Evolutionary conservation across 2,329 filamentous ascomycete genomes (phyloP), one percentile per base, ranked within the genome.

Genomic region (Diaporthe aspalathi): DNA sequence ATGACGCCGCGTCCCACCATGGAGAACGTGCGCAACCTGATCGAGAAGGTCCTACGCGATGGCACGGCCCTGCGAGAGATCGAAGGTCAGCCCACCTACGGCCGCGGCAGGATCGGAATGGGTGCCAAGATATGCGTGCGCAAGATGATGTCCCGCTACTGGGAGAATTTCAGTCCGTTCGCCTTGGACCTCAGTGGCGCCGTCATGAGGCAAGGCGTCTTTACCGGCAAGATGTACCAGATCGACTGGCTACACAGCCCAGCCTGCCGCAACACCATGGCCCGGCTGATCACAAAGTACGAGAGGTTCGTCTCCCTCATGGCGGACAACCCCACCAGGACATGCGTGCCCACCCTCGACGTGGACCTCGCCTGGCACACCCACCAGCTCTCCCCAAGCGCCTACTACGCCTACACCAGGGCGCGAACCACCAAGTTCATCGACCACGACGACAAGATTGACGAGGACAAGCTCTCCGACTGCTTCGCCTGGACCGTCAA

Each of bases 361-460:
- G 85, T 94, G 6, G 92, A 94, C 77, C 83, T 94, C 0, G 92
- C 88, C 0, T 94, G 92, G 92, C 94, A 97, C 78, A 95, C 93
- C 0, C 93, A 95, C 76, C 92, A 95, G 78, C 87, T 95, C 3
- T 87, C 83, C 11, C 91, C 93, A 0, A 76, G 78, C 2, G 77
- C 82, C 4, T 96, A 96, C 81, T 91, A 89, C 75, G 72, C 78
- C 3, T 91, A 88, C 77, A 91, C 88, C 1, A 77, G 85, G 1
- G 68, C 65, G 0, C 78, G 79, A 27, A 86, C 85, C 0, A 72
- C 72, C 1, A 88, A 86, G 62, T 93, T 94, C 77, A 87, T 95
- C 75, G 90, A 95, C 77, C 94, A 97, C 77, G 92, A 96, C 79
- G 94, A 97, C 83, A 95, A 95, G 81, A 90, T 97, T 27, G 89